Evolutionary conservation across 345 rosid genomes (phyloP).

Genomic region (Brassica incana): DNA sequence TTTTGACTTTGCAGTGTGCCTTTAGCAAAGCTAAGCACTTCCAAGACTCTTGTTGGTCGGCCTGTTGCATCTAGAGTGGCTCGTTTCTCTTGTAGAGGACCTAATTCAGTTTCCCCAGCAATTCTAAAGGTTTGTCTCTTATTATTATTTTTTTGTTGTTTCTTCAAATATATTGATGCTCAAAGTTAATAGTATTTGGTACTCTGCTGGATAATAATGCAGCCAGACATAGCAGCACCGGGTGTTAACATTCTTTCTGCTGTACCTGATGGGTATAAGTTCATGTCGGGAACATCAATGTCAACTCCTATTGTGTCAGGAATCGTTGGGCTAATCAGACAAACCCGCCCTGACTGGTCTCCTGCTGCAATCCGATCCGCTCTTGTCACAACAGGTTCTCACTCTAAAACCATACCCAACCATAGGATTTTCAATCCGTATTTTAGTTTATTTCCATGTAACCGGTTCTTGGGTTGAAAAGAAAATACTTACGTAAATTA

Average conservation of each 20-base stretch:
- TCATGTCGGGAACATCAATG: conserved; percentile 48
- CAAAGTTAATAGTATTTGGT: neutral
- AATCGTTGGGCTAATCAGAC: conserved; percentile 44
- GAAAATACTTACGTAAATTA: neutral
- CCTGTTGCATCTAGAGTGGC: conserved; percentile 45
- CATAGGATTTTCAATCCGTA: neutral
- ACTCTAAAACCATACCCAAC: neutral
- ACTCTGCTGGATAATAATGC: neutral
- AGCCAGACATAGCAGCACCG: conserved; percentile 58
- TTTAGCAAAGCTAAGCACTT: conserved; percentile 22
- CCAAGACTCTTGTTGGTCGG: conserved; percentile 29
- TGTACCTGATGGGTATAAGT: conserved; percentile 13
- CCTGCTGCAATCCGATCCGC: conserved; percentile 54
- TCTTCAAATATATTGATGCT: neutral
- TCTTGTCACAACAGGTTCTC: conserved; percentile 51
- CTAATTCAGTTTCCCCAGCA: conserved; percentile 52
- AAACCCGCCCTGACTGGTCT: conserved; percentile 44
- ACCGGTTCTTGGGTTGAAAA: neutral
- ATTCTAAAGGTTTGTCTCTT: conserved; percentile 31
- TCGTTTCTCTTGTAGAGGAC: conserved; percentile 57
- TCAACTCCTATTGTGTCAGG: conserved; percentile 48
- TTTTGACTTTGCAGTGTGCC: conserved; percentile 23
- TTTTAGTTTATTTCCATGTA: neutral
- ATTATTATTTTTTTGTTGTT: neutral
- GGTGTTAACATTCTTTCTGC: conserved; percentile 48